Conservation (phyloP, 2,329 filamentous ascomycete species). For the Ophiostoma novo-ulmi region DNA sequence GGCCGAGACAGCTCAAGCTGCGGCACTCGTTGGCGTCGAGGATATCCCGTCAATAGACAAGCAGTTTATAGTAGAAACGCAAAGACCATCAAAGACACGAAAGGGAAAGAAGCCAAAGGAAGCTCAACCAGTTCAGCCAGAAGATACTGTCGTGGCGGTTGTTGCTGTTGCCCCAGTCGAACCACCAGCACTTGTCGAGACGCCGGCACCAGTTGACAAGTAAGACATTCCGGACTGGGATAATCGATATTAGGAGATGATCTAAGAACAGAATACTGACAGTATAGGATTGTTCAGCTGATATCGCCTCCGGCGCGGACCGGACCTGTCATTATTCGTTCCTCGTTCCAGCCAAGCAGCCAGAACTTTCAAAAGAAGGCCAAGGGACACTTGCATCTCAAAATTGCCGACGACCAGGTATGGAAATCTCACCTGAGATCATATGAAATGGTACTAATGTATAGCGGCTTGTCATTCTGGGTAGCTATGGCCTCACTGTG, state of each 20-base stretch:
- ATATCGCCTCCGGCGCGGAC: conserved; percentile 9
- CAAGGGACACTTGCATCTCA: conserved; percentile 41
- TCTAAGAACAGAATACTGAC: not conserved
- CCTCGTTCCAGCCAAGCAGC: conserved; percentile 44
- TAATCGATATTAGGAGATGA: too few species aligned
- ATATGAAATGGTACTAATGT: not conserved
- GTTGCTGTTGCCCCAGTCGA: not conserved
- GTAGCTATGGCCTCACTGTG: conserved; percentile 62
- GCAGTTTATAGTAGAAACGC: not conserved
- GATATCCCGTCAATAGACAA: not conserved
- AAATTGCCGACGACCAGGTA: conserved; percentile 48
- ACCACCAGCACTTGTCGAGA: not conserved
- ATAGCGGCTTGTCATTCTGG: conserved; percentile 58
- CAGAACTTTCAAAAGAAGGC: conserved; percentile 40
- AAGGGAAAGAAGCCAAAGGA: conserved; percentile 8
- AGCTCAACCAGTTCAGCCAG: not conserved
- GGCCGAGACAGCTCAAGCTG: not conserved
- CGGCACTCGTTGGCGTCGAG: not conserved
- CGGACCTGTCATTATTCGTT: conserved; percentile 35
- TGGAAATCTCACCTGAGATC: not conserved
- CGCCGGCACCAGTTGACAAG: not conserved
- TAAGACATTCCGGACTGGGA: not conserved
- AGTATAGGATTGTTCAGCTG: not conserved
- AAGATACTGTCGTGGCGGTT: not conserved
- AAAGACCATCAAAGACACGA: not conserved